Base-by-base conservation (phyloP, 2,329 filamentous ascomycete genomes). In the Zelopaecilomyces penicillatus region DNA sequence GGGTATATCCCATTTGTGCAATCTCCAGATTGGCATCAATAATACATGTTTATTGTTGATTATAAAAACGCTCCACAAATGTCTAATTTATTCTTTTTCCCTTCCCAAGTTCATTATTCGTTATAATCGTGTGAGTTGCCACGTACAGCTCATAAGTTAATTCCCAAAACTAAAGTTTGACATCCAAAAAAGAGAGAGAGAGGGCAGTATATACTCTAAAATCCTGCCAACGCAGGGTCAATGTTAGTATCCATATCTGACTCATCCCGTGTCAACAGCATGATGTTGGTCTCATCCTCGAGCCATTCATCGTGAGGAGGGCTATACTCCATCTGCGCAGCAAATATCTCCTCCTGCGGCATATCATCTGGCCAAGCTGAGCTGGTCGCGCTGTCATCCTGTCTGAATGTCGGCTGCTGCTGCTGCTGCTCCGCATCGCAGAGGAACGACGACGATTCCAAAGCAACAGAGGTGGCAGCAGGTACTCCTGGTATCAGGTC, bases 251-350 rank as follows among this genome's bases (percentile, higher is more conserved):
- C 57, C 28, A 54, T 42, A 2, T 41, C 47, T 1, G 55, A 34
- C 11, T 57, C 44, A 11, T 61, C 57, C 5, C 60, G 53, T 10
- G 64, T 56, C 10, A 73, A 55, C 11, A 65, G 60, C 35, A 69
- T 57, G 49, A 73, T 68, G 46, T 68, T 69, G 6, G 62, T 61
- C 43, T 72, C 69, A 27, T 71, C 69, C 37, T 65, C 60, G 7
- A 62, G 60, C 70, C 69, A 73, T 19, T 68, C 66, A 32, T 66
- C 62, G 26, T 61, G 61, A n/a, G 55, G 49, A 26, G 52, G 50
- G 8, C 52, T 60, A 34, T 62, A 60, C 9, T 61, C 55, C 52
- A 64, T 57, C 12, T 58, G 54, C 4, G 60, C 58, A 9, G 63
- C 61, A 32, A 69, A 66, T 19, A 63, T 60, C 19, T 57, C 58